Evolutionary conservation across 768 basidiomycete species (phyloP).

Genomic region (Clathrus columnatus): DNA sequence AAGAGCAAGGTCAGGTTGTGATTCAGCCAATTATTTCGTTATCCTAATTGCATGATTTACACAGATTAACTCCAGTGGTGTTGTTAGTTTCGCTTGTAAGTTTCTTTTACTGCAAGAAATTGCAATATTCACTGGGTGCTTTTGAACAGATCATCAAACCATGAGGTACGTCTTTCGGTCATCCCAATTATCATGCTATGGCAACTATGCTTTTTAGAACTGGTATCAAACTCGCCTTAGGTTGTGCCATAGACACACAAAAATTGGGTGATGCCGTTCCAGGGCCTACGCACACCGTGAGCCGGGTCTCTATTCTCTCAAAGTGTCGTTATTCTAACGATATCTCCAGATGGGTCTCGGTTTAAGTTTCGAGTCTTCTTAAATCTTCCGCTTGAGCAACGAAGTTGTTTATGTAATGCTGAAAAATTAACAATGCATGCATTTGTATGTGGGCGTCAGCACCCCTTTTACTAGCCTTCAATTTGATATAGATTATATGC

Average conservation of each 20-base stretch:
- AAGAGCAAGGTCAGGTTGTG: conserved; percentile 62
- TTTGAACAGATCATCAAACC: conserved; percentile 52
- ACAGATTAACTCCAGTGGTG: conserved; percentile 87
- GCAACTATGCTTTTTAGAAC: conserved; percentile 35
- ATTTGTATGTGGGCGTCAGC: too few relatives aligned
- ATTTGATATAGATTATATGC: too few relatives aligned
- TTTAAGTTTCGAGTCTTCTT: background rate
- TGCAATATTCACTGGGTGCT: background rate
- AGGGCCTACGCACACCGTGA: conserved; percentile 72
- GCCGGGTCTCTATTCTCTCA: background rate
- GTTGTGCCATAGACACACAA: conserved; percentile 92
- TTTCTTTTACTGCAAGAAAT: background rate
- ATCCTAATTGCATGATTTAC: background rate
- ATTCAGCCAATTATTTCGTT: background rate
- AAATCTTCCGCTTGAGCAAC: too few relatives aligned
- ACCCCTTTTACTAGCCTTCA: too few relatives aligned
- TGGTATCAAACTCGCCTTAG: conserved; percentile 87
- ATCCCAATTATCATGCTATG: background rate
- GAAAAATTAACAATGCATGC: too few relatives aligned
- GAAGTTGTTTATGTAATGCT: too few relatives aligned
- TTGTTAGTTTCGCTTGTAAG: conserved; percentile 67
- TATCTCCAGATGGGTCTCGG: background rate
- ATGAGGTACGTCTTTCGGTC: conserved; percentile 38
- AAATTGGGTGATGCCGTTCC: conserved; percentile 64
- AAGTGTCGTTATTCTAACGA: background rate